These are phyloP conservation scores for Mycena venus DNA, from an alignment of 768 basidiomycete genomes.

Conservation along the genomic window DNA sequence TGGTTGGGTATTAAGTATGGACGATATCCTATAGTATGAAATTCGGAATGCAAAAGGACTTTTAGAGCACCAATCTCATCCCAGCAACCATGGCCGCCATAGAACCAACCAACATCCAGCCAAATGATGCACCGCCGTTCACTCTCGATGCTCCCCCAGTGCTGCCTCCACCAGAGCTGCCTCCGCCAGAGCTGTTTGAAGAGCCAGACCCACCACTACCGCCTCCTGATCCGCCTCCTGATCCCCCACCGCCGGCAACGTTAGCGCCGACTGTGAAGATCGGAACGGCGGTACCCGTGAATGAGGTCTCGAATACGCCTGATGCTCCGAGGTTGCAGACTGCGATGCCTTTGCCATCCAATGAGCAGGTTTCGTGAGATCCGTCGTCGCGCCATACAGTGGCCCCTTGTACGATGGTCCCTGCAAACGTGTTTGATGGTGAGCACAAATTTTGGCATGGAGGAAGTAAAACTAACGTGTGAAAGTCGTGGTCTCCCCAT, in stretches of 20 bases:
- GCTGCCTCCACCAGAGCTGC: background rate
- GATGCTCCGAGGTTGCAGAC: background rate
- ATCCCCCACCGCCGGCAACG: slow-evolving; percentile 1
- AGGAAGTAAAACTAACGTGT: slow-evolving; percentile 7
- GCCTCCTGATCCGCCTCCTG: too few species aligned
- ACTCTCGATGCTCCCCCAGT: background rate
- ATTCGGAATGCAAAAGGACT: too few species aligned
- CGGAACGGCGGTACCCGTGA: slow-evolving; percentile 17
- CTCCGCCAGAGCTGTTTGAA: too few species aligned
- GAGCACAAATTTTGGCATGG: background rate
- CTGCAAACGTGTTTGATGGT: background rate
- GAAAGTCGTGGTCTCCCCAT: slow-evolving; percentile 3
- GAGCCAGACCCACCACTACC: background rate
- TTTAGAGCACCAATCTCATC: slow-evolving; percentile 7
- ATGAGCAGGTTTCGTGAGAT: slow-evolving; percentile 21
- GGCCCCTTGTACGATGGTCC: slow-evolving; percentile 19
- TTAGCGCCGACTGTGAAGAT: slow-evolving; percentile 14
- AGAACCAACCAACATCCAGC: slow-evolving; percentile 15
- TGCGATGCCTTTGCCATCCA: slow-evolving; percentile 21
- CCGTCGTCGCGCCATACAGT: slow-evolving; percentile 15
- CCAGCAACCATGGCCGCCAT: slow-evolving; percentile 10
- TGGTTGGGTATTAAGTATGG: background rate
- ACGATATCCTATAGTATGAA: background rate
- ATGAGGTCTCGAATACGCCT: slow-evolving; percentile 3
- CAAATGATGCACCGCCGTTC: slow-evolving; percentile 12